Evolutionary conservation across 176 grass and related monocot species (phyloP), one percentile per base, ranked within the genome.

Genomic region (Oryza punctata): DNA sequence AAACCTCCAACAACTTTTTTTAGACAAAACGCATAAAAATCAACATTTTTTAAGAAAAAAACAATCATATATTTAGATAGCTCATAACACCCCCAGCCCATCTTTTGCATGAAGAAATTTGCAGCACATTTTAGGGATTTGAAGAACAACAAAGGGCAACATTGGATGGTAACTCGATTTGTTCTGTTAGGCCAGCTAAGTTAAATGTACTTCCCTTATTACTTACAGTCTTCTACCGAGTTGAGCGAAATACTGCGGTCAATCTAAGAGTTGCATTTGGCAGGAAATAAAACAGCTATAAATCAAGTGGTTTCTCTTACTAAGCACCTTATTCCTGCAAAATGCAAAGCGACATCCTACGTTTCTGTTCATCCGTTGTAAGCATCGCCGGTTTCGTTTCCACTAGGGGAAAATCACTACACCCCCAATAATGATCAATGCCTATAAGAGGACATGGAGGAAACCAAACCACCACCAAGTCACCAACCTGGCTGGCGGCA

Each of bases 401-500:
- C 18, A 77, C 25, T 7, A 70, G 35, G 7, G 13, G 19, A 70
- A 23, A 13, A 70, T 4, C 32, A 6, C 67, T 69, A 7, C 11
- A 46, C 3, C n/a, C 11, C 38, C 32, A 7, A 49, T 27, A 69
- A 13, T n/a, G n/a, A n/a, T n/a, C n/a, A 76, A 70, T 12, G 6
- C 52, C n/a, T n/a, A n/a, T n/a, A n/a, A n/a, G n/a, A n/a, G n/a
- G n/a, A n/a, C 37, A 33, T 33, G 32, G 32, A 33, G 32, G n/a
- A n/a, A n/a, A n/a, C n/a, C n/a, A n/a, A n/a, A n/a, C n/a, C n/a
- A n/a, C n/a, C n/a, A n/a, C n/a, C n/a, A n/a, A n/a, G n/a, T n/a
- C n/a, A 70, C 88, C 78, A 64, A 98, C 96, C 96, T 95, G 96
- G 80, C 16, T 84, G 16, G 91, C 96, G 14, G 96, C 91, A 32